Evolutionary conservation across 2,329 filamentous ascomycete species (phyloP).

Genomic region (Pyrenophora tritici-repentis): DNA sequence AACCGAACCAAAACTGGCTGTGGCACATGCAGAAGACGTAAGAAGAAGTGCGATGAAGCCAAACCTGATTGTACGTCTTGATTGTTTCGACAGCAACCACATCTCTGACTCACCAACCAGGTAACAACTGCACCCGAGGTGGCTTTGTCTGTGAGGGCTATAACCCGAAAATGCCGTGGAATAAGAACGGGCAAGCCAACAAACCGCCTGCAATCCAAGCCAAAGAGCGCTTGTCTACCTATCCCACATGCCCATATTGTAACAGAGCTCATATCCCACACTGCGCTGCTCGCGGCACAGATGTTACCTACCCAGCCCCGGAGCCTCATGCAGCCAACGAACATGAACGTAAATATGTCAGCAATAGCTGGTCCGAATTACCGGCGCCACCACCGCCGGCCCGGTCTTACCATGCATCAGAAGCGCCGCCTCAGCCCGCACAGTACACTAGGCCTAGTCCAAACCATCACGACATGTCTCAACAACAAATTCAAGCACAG

Average conservation of each 20-base stretch:
- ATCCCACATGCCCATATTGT: slow-evolving; percentile 25
- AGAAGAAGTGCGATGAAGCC: slow-evolving; percentile 97
- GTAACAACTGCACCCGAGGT: slow-evolving; percentile 84
- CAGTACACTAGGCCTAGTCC: slow-evolving; percentile 31
- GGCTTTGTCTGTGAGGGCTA: slow-evolving; percentile 93
- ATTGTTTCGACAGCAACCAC: not conserved
- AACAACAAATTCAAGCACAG: slow-evolving; percentile 23
- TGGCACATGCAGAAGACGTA: slow-evolving; percentile 85
- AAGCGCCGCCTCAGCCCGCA: slow-evolving; percentile 18
- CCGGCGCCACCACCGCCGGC: slow-evolving; percentile 22
- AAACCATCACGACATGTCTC: slow-evolving; percentile 25
- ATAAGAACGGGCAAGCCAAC: slow-evolving; percentile 70
- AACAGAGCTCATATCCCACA: slow-evolving; percentile 38
- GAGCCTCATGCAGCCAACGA: slow-evolving; percentile 23
- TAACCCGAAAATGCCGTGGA: slow-evolving; percentile 76
- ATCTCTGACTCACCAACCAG: slow-evolving; percentile 14
- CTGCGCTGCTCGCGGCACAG: slow-evolving; percentile 25
- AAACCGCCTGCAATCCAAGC: slow-evolving; percentile 73
- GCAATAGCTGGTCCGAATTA: slow-evolving; percentile 26
- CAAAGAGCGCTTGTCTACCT: slow-evolving; percentile 63
- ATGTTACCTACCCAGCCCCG: slow-evolving; percentile 20
- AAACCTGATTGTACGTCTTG: slow-evolving; percentile 84
- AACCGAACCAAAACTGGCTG: slow-evolving; percentile 96
- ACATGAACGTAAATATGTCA: slow-evolving; percentile 38
- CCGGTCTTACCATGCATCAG: slow-evolving; percentile 29